A percentile compares a stretch with the other conserved stretches of the same genome.
phyloP scores from a whole-genome alignment of 495 filamentous ascomycete species.

The Xylaria scruposa region DNA sequence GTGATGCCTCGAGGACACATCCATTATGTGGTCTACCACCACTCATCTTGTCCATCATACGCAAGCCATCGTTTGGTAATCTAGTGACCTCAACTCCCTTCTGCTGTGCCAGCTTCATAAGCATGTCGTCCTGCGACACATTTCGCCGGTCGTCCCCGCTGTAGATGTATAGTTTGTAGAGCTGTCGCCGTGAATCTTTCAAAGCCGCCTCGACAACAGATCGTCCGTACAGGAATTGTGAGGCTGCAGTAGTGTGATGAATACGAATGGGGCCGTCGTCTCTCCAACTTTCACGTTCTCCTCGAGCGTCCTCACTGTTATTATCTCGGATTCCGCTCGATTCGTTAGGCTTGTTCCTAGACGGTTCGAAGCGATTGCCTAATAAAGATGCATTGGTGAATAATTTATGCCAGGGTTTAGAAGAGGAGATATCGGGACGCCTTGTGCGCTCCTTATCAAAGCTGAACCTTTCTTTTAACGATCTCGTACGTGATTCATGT shows the following conservation, averaged over 20 bases:
- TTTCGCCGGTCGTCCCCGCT: conserved; percentile 57
- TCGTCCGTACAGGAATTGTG: conserved; percentile 88
- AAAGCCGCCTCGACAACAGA: conserved; percentile 84
- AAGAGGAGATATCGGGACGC: background rate
- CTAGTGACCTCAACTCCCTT: conserved; percentile 61
- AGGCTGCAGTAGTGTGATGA: conserved; percentile 83
- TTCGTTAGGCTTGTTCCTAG: background rate
- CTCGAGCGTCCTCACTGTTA: background rate
- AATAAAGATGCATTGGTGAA: background rate
- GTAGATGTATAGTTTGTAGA: conserved; percentile 87
- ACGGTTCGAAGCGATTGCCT: background rate
- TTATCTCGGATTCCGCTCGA: too few relatives aligned
- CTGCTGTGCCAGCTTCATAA: conserved; percentile 66
- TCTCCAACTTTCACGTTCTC: background rate
- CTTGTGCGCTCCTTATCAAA: background rate
- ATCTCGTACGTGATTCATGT: background rate
- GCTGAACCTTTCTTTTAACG: too few relatives aligned
- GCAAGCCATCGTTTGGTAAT: conserved; percentile 57
- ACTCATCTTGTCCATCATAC: conserved; percentile 82
- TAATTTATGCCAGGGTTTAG: background rate
- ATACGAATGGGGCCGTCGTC: conserved; percentile 60
- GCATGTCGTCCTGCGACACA: conserved; percentile 43
- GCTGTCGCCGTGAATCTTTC: conserved; percentile 66
- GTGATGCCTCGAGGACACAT: conserved; percentile 85
- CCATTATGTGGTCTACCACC: conserved; percentile 88